Conservation (phyloP, 768 basidiomycete genomes). For the Boletus huronensis region DNA sequence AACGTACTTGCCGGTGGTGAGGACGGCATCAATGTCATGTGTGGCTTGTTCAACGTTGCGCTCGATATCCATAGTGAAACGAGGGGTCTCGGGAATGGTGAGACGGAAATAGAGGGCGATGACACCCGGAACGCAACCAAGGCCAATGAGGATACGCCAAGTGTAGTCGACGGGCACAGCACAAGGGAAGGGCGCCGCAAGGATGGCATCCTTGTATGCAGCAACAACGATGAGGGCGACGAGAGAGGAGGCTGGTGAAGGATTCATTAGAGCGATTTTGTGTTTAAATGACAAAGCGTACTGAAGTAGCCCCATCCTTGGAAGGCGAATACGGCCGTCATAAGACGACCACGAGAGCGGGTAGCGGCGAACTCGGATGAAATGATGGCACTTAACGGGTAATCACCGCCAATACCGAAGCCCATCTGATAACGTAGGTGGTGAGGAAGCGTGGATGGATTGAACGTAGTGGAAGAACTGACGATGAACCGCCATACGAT, state of each 20-base stretch:
- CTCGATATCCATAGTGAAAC: conserved; percentile 90
- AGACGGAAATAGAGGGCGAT: conserved; percentile 89
- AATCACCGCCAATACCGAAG: conserved; percentile 86
- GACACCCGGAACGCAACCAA: conserved; percentile 78
- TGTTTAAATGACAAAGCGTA: conserved; percentile 30
- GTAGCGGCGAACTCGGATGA: conserved; percentile 86
- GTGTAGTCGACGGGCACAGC: conserved; percentile 61
- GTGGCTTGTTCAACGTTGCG: conserved; percentile 72
- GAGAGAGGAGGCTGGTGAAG: conserved; percentile 53
- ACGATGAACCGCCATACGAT: conserved; percentile 82
- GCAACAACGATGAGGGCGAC: conserved; percentile 59
- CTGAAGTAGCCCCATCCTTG: conserved; percentile 89
- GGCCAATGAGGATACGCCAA: conserved; percentile 87
- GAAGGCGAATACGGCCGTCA: conserved; percentile 82
- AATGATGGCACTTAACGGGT: conserved; percentile 82
- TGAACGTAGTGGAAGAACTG: conserved; percentile 13
- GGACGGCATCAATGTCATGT: conserved; percentile 67
- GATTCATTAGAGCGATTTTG: not conserved
- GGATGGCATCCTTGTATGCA: conserved; percentile 63
- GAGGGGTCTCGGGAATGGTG: conserved; percentile 89
- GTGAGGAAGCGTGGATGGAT: not conserved
- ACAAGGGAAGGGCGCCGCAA: conserved; percentile 40
- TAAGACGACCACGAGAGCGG: conserved; percentile 74
- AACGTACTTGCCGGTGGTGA: conserved; percentile 45
- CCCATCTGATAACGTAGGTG: conserved; percentile 49